Percentiles rank a stretch among this genome's conserved stretches.
Evolutionary conservation across 805 yeast genomes (phyloP).

Genomic region (Nakazawaea sp.): DNA sequence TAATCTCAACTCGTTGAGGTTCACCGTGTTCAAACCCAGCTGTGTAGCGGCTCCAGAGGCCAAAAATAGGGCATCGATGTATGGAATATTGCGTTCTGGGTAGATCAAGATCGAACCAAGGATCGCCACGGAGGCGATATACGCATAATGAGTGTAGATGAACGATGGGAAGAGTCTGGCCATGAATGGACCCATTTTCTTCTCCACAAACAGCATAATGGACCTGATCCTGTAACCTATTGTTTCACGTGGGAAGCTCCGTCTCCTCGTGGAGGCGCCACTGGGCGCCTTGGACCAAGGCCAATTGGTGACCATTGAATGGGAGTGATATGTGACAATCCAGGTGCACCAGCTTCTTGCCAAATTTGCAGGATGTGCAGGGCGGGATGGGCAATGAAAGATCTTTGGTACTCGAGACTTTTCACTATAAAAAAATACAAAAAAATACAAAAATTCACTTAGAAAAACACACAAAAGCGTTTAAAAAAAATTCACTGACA

Average conservation of each 20-base stretch:
- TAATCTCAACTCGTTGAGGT: slow-evolving; percentile 52
- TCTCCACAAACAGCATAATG: slow-evolving; percentile 27
- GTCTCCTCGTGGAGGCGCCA: no score
- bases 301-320: no score
- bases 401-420: no score
- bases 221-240: slow-evolving; percentile 27
- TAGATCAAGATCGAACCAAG: slow-evolving; percentile 71
- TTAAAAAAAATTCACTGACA: no score
- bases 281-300: no score
- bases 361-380: no score
- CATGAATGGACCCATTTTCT: slow-evolving; percentile 32
- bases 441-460: no score
- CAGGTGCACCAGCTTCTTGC: no score
- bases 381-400: no score
- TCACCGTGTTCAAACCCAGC: slow-evolving; percentile 83
- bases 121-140: slow-evolving; percentile 53
- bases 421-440: no score
- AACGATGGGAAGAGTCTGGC: slow-evolving; percentile 42
- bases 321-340: no score
- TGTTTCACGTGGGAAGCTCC: slow-evolving; percentile 14
- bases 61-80: slow-evolving; percentile 76
- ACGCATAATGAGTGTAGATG: slow-evolving; percentile 65
- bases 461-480: no score
- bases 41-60: slow-evolving; percentile 79
- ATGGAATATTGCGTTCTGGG: slow-evolving; percentile 58